phyloP scores from a whole-genome alignment of 345 rosid species.

The Noccaea caerulescens region DNA sequence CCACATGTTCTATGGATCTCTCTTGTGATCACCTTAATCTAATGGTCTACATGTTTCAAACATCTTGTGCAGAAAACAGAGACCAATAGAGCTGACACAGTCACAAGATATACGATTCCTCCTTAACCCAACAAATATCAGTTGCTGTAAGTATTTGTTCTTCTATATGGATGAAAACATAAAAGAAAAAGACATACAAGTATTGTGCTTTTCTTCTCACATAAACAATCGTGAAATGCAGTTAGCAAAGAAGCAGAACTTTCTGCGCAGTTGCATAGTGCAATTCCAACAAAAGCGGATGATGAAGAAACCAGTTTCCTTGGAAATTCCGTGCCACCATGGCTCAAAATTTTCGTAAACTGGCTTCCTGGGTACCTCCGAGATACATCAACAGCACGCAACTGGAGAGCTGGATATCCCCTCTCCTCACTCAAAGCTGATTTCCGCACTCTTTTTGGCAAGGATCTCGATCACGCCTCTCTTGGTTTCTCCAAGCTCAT shows the following conservation, averaged over 20 bases:
- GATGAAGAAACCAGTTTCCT: conserved; percentile 41
- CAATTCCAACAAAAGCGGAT: conserved; percentile 42
- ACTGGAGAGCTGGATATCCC: conserved; percentile 55
- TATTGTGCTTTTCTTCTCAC: conserved; percentile 36
- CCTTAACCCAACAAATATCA: conserved; percentile 61
- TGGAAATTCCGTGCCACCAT: conserved; percentile 42
- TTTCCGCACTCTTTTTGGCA: conserved; percentile 62
- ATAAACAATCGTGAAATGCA: conserved; percentile 41
- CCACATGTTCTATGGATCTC: conserved; percentile 13
- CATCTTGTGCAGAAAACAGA: conserved; percentile 60
- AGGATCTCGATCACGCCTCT: conserved; percentile 73
- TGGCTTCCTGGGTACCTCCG: conserved; percentile 70
- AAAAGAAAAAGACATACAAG: background rate
- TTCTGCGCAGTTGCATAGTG: conserved; percentile 46
- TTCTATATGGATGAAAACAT: conserved; percentile 8
- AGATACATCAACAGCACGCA: conserved; percentile 36
- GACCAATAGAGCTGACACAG: conserved; percentile 79
- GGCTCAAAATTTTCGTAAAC: conserved; percentile 65
- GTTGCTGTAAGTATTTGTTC: conserved; percentile 58
- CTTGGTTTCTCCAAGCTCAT: conserved; percentile 78
- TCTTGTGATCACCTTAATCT: conserved; percentile 20
- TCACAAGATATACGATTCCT: conserved; percentile 87
- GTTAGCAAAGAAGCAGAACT: conserved; percentile 54
- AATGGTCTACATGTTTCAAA: conserved; percentile 25
- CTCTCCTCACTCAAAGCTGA: conserved; percentile 85